Evolutionary conservation across 2,329 filamentous ascomycete genomes (phyloP).

Genomic region (Apiospora malaysiana): DNA sequence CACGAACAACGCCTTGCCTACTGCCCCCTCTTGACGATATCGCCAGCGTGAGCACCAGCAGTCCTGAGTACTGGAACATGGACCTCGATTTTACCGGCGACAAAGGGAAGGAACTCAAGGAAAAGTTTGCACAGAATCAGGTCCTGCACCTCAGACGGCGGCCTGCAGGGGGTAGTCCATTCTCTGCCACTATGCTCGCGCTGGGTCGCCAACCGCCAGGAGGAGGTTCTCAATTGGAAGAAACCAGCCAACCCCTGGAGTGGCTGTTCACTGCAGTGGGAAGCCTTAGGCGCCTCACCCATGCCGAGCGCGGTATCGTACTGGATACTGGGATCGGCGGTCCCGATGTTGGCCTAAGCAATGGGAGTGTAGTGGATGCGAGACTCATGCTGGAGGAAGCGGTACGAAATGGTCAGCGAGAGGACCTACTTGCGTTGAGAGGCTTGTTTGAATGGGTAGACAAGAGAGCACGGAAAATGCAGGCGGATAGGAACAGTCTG

Average conservation of each 20-base stretch:
- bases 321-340: slow-evolving; percentile 58
- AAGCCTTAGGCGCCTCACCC: slow-evolving; percentile 58
- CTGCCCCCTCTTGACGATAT: slow-evolving; percentile 71
- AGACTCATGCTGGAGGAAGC: slow-evolving; percentile 68
- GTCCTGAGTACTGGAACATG: slow-evolving; percentile 79
- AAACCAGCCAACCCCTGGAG: slow-evolving; percentile 60
- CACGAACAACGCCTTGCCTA: slow-evolving; percentile 62
- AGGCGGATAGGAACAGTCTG: slow-evolving; percentile 29
- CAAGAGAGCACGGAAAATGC: slow-evolving; percentile 43
- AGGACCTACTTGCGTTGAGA: slow-evolving; percentile 53
- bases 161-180: slow-evolving; percentile 70
- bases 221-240: slow-evolving; percentile 37
- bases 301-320: slow-evolving; percentile 70
- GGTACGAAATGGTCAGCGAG: slow-evolving; percentile 35
- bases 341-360: slow-evolving; percentile 50
- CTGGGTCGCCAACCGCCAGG: slow-evolving; percentile 59
- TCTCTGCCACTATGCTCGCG: slow-evolving; percentile 76
- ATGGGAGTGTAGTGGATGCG: slow-evolving; percentile 66
- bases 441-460: slow-evolving; percentile 64
- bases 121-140: slow-evolving; percentile 72
- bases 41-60: slow-evolving; percentile 60
- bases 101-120: slow-evolving; percentile 63
- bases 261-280: slow-evolving; percentile 73
- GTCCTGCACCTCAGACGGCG: slow-evolving; percentile 77
- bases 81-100: slow-evolving; percentile 75